Conservation (phyloP, 495 filamentous ascomycete genomes). For the Letharia columbiana region DNA sequence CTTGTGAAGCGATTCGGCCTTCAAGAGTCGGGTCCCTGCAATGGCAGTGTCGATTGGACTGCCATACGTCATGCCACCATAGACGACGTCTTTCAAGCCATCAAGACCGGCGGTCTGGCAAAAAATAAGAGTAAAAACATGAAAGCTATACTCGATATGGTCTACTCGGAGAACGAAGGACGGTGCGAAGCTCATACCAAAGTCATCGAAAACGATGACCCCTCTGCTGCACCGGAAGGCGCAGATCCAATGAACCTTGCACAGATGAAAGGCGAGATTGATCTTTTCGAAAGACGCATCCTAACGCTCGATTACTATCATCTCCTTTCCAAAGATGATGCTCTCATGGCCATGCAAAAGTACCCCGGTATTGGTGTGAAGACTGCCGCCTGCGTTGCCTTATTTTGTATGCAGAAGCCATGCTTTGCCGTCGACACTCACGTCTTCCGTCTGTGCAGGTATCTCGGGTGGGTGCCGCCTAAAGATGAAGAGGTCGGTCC, state of each 20-base stretch:
- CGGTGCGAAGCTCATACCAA: constrained; percentile 33
- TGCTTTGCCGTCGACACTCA: constrained; percentile 84
- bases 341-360: constrained; percentile 61
- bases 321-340: constrained; percentile 54
- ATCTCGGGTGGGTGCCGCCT: constrained; percentile 77
- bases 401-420: constrained; percentile 70
- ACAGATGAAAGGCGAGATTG: constrained; percentile 43
- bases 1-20: constrained; percentile 63
- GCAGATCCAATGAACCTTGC: constrained; percentile 28
- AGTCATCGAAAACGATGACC: constrained; percentile 19
- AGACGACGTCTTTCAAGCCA: constrained; percentile 59
- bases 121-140: constrained; percentile 67
- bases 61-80: constrained; percentile 57
- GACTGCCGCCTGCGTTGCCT: constrained; percentile 75
- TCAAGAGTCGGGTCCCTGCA: constrained; percentile 50
- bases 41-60: constrained; percentile 82
- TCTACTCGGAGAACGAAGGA: constrained; percentile 58
- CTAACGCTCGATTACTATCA: constrained; percentile 75
- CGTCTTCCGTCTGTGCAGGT: constrained; percentile 70
- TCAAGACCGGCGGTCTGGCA: constrained; percentile 61
- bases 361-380: constrained; percentile 87
- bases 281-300: constrained; percentile 46
- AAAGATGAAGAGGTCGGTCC: constrained; percentile 15
- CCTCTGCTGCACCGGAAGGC: constrained; percentile 26
- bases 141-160: constrained; percentile 72